Base-by-base conservation (phyloP, 768 basidiomycete genomes). In the Rhodotorula paludigena region DNA sequence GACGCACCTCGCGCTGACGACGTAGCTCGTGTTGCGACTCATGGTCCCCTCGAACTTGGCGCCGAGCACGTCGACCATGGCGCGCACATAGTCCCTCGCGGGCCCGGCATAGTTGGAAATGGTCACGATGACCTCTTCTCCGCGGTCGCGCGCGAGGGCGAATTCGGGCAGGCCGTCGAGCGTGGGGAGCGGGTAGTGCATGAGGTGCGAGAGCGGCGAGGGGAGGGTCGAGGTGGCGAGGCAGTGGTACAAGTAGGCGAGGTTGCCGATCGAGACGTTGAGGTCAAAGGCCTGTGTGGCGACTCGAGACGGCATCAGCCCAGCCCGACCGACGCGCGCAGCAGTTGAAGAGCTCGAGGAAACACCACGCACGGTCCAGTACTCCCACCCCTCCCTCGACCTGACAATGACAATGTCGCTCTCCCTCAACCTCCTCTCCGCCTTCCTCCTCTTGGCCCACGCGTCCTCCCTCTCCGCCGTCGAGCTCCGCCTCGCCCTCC, bases 51-150 rank as follows among this genome's bases (percentile, higher is more conserved):
- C 90, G 74, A 91, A 93, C 35, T 78, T 82, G 2, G 84, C 91
- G 3, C 91, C 92, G 83, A 90, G 85, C 9, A 84, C 78, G 10
- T 79, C 79, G 57, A 97, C 89, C 23, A 97, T 80, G 68, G 85
- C 86, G 80, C 91, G 91, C 57, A 97, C 82, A 75, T 93, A 93
- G 59, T 94, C 92, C 5, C 92, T 83, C 11, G 89, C 83, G 44
- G 87, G 85, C 5, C 92, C 92, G 0, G 89, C 88, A 76, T 92
- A 94, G 75, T 93, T 93, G 0, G 91, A 91, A 2, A 94, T 82
- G 0, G 91, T 89, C 61, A 94, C 86, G 42, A 71, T 84, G 82
- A 89, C 91, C 67, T 3, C 38, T 8, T 23, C 18, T 33, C n/a
- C 38, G 54, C 21, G 36, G 21, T 49, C 28, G 48, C n/a, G 11